phyloP scores from a whole-genome alignment of 208 protist species.

The Strigomonas culicis region DNA sequence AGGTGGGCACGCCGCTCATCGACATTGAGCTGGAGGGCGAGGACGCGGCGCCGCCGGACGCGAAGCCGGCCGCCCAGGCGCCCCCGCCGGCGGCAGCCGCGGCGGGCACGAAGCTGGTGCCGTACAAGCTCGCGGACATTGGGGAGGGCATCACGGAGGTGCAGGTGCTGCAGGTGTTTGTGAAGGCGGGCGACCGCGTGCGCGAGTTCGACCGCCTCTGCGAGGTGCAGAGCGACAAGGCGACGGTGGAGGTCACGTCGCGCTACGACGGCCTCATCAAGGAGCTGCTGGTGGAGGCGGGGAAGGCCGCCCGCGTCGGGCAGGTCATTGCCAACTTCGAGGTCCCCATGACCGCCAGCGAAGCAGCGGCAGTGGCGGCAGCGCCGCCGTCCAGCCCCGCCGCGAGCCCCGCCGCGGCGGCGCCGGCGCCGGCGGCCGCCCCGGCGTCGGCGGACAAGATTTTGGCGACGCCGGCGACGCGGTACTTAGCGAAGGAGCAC shows the following conservation, averaged over 20 bases:
- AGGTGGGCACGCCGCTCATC: slow-evolving; percentile 82
- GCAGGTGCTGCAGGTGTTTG: slow-evolving; percentile 91
- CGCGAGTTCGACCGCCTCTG: slow-evolving; percentile 92
- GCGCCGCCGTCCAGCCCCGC: not conserved
- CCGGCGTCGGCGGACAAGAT: slow-evolving; percentile 28
- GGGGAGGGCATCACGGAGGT: slow-evolving; percentile 96
- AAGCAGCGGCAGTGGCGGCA: not conserved
- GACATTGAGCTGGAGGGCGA: slow-evolving; percentile 57
- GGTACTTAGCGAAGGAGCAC: slow-evolving; percentile 82
- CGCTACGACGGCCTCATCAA: slow-evolving; percentile 81
- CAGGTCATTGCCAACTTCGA: slow-evolving; percentile 87
- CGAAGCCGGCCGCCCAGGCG: not conserved
- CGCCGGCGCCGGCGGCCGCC: not conserved
- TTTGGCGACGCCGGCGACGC: slow-evolving; percentile 90
- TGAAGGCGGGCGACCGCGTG: slow-evolving; percentile 90
- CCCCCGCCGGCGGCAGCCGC: too few relatives aligned
- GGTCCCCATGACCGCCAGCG: too few relatives aligned
- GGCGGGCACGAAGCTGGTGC: slow-evolving; percentile 17
- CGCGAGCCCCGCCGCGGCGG: too few relatives aligned
- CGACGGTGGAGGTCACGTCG: slow-evolving; percentile 91
- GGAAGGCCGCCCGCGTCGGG: slow-evolving; percentile 84
- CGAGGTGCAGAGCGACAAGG: slow-evolving; percentile 95
- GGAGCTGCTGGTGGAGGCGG: slow-evolving; percentile 73
- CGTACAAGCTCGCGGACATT: slow-evolving; percentile 93
- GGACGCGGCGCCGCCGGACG: not conserved